Evolutionary conservation across 1,284 basidiomycete genomes (phyloP).

Genomic region (Ganoderma sinense): DNA sequence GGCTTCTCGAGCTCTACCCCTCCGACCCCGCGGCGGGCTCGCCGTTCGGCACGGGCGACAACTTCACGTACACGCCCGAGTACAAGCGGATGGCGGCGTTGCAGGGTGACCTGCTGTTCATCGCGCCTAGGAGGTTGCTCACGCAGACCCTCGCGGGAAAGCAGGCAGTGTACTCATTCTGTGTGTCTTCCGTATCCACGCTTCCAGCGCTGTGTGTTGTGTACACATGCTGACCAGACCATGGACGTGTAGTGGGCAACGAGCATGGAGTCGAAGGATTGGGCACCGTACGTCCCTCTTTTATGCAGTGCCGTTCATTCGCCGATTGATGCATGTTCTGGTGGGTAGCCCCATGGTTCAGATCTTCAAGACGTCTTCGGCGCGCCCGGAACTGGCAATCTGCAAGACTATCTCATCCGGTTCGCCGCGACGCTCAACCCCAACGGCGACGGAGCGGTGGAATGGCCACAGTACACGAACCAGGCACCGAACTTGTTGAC

Average conservation of each 20-base stretch:
- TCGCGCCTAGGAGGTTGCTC: constrained; percentile 48
- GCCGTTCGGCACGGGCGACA: constrained; percentile 54
- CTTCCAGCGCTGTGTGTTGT: background rate
- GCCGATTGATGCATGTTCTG: background rate
- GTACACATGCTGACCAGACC: background rate
- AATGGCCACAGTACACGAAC: constrained; percentile 58
- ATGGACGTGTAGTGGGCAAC: constrained; percentile 46
- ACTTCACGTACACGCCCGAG: constrained; percentile 51
- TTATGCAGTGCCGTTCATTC: constrained; percentile 23
- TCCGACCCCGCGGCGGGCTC: constrained; percentile 53
- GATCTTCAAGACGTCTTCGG: constrained; percentile 19
- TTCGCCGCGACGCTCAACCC: constrained; percentile 25
- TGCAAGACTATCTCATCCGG: constrained; percentile 29
- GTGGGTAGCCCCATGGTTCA: constrained; percentile 19
- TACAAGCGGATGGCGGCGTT: constrained; percentile 61
- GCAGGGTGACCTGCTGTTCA: constrained; percentile 56
- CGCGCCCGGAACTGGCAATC: constrained; percentile 24
- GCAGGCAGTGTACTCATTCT: background rate
- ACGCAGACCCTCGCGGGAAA: constrained; percentile 24
- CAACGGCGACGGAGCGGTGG: constrained; percentile 45
- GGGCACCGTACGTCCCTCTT: background rate
- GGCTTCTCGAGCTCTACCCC: constrained; percentile 42
- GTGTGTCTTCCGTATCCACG: background rate
- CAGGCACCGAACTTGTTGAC: constrained; percentile 48
- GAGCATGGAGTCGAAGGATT: constrained; percentile 47